Base-by-base conservation (phyloP, 2,329 filamentous ascomycete species). In the Nigrospora osmanthi region DNA sequence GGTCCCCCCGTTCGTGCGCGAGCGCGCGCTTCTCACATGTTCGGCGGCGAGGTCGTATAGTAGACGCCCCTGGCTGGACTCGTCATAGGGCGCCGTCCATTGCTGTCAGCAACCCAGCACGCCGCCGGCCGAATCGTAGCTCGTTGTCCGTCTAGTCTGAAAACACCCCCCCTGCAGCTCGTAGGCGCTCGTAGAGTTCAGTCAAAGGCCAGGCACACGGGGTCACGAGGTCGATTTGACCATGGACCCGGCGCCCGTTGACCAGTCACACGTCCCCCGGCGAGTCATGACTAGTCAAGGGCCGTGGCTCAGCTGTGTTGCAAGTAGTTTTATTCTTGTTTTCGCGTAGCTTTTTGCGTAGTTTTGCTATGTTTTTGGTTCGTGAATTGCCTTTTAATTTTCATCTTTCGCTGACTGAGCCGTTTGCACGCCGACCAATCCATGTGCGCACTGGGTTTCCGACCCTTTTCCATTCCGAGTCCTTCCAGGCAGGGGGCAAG, bases 351-450 rank as follows among this genome's bases (percentile, higher is more conserved):
- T 41, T 42, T 42, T 42, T 35, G 33, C 16, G 16, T 30, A 13
- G 28, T 42, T 42, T 42, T 42, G 33, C 40, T 36, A 42, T 42
- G 40, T 42, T 42, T 42, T 42, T 42, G 33, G 35, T 35, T 36
- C 33, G 19, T 16, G 33, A 23, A 17, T 36, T 42, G 40, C 40
- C 19, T 36, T 42, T 41, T 38, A 28, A 28, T 28, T 35, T 35
- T 35, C 19, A 9, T 36, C 40, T 42, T 31, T 33, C 40, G 35
- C 14, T 23, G 12, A 16, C 13, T 11, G 31, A 41, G 16, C 16
- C 15, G 30, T 33, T 41, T 34, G 39, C 12, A 33, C 2, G 23
- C 23, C 31, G 34, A 9, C 16, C 34, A 13, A 10, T 41, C 11
- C 39, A 9, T 31, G 9, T 42, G 40, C 40, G n/a, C 40, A 42